Conservation (phyloP, 108 stramenopile species). For the Poteriospumella lacustris region DNA sequence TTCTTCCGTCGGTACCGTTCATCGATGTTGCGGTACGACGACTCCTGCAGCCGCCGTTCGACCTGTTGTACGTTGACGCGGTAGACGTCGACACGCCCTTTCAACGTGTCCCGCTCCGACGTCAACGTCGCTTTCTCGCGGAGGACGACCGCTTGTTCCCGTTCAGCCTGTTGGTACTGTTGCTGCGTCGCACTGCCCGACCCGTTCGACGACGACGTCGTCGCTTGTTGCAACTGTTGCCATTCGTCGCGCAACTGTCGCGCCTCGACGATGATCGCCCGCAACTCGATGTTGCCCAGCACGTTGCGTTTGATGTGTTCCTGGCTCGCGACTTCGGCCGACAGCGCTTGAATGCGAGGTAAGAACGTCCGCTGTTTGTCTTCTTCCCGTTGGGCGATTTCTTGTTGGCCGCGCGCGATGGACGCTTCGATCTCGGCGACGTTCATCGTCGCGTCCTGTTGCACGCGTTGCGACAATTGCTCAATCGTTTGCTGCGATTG, state of each 20-base stretch:
- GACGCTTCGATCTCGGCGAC: too few relatives aligned
- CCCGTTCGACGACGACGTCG: too few relatives aligned
- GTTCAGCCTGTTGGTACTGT: neutral
- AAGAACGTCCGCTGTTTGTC: too few relatives aligned
- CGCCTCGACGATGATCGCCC: neutral
- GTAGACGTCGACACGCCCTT: neutral
- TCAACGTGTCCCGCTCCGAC: constrained; percentile 4
- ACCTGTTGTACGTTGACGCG: neutral
- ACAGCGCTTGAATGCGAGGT: neutral
- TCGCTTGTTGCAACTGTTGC: neutral
- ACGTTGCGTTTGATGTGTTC: neutral
- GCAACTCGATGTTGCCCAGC: neutral
- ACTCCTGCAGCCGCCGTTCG: neutral
- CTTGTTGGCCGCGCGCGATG: too few relatives aligned
- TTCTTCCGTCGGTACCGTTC: constrained; percentile 71
- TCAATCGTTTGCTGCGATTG: neutral
- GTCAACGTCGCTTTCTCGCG: neutral
- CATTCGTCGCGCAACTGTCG: neutral
- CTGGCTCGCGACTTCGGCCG: neutral
- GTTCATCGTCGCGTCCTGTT: too few relatives aligned
- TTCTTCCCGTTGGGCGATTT: too few relatives aligned
- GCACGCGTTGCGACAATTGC: neutral
- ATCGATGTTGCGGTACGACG: constrained; percentile 69
- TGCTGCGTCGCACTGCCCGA: too few relatives aligned
- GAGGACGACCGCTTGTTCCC: neutral